phyloP scores from a whole-genome alignment of 345 rosid genomes.

The Capsella bursapastoris region DNA sequence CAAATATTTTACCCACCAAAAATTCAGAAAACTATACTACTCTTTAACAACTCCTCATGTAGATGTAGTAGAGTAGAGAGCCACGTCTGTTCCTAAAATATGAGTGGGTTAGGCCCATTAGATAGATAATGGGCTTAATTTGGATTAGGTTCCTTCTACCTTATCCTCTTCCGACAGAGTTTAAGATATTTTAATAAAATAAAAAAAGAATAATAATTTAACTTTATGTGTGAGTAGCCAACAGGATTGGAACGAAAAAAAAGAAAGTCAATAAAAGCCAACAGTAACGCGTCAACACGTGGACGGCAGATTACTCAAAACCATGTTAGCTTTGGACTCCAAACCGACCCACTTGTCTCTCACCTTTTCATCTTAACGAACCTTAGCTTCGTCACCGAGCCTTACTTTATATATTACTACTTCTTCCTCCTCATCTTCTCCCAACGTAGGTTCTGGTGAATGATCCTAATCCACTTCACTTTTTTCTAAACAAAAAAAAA shows the following conservation, averaged over 20 bases:
- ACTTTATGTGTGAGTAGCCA: slow-evolving; percentile 23
- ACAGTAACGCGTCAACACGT: slow-evolving; percentile 47
- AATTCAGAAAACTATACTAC: no score
- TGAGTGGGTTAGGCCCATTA: slow-evolving; percentile 35
- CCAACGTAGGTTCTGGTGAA: slow-evolving; percentile 21
- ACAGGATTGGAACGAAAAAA: slow-evolving; percentile 29
- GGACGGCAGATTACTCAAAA: slow-evolving; percentile 40
- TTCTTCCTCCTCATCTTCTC: slow-evolving; percentile 9
- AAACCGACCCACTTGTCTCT: slow-evolving; percentile 38
- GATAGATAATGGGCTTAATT: not conserved
- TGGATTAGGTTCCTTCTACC: slow-evolving; percentile 41
- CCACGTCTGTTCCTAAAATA: not conserved
- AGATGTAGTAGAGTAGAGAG: no score
- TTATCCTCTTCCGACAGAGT: slow-evolving; percentile 39
- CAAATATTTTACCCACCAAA: no score
- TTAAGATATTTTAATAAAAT: slow-evolving; percentile 22
- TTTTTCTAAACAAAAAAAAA: not conserved
- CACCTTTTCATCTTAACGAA: not conserved
- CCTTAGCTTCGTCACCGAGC: slow-evolving; percentile 21
- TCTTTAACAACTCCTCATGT: no score
- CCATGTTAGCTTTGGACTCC: slow-evolving; percentile 32
- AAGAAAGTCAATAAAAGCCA: slow-evolving; percentile 38
- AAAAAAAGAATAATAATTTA: slow-evolving; percentile 24
- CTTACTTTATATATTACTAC: slow-evolving; percentile 34
- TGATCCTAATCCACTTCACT: slow-evolving; percentile 34